These are phyloP conservation scores for Quercus phellos DNA, from an alignment of 331 rosid species.

Conservation along the genomic window DNA sequence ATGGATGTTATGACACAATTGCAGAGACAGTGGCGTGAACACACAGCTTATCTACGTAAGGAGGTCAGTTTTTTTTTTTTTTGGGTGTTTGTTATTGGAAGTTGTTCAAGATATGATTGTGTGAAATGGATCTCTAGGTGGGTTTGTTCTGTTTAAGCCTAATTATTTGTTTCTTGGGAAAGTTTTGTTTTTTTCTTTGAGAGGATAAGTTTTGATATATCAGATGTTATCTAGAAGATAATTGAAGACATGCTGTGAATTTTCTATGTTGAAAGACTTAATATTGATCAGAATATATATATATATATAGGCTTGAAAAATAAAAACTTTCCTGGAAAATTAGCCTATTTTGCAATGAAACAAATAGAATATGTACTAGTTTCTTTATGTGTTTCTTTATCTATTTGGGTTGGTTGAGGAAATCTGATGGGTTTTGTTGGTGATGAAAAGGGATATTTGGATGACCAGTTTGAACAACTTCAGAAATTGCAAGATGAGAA, in stretches of 20 bases:
- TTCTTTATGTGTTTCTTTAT: background rate
- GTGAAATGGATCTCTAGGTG: background rate
- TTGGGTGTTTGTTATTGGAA: background rate
- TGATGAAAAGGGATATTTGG: constrained; percentile 52
- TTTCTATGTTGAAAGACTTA: background rate
- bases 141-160: background rate
- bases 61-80: constrained; percentile 39
- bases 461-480: constrained; percentile 70
- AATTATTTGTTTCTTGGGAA: background rate
- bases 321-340: background rate
- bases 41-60: constrained; percentile 32
- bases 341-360: background rate
- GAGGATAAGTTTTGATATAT: background rate
- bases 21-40: constrained; percentile 45
- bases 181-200: background rate
- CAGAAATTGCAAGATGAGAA: constrained; percentile 66
- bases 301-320: background rate
- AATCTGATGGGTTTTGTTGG: constrained; percentile 11
- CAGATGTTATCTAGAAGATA: background rate
- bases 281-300: background rate
- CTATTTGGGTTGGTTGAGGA: background rate
- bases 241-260: background rate
- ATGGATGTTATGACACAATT: constrained; percentile 58
- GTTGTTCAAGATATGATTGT: background rate
- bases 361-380: background rate